Conservation (phyloP, 228 moss, liverwort and hornwort genomes). For the Sphagnum magellanicum region DNA sequence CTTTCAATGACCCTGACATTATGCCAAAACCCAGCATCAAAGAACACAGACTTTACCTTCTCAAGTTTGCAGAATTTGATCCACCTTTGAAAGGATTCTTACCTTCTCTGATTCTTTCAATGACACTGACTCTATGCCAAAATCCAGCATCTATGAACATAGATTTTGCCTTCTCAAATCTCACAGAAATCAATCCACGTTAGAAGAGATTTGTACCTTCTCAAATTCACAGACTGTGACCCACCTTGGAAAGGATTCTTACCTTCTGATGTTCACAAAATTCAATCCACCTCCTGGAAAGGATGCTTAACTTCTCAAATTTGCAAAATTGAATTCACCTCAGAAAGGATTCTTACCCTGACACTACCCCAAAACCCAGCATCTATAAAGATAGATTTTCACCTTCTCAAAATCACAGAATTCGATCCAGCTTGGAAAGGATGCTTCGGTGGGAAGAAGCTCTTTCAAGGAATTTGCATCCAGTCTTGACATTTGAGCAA, state of each 20-base stretch:
- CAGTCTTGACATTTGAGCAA: slow-evolving; percentile 59
- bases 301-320: no score
- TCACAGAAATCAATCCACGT: no score
- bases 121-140: no score
- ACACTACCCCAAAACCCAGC: neutral
- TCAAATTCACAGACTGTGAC: neutral
- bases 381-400: neutral
- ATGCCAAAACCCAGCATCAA: neutral
- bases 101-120: no score
- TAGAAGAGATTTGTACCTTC: neutral
- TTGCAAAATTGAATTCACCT: neutral
- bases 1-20: neutral
- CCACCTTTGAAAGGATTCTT: slow-evolving; percentile 54
- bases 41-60: slow-evolving; percentile 21
- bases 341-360: neutral
- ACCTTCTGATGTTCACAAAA: neutral
- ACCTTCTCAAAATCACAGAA: slow-evolving; percentile 77
- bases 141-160: no score
- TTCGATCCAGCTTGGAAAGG: slow-evolving; percentile 56
- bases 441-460: slow-evolving; percentile 22
- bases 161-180: no score
- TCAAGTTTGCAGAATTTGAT: slow-evolving; percentile 51
- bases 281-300: neutral
- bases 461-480: slow-evolving; percentile 24
- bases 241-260: neutral